These are phyloP conservation scores for Hirschioporus abietinus DNA, from an alignment of 768 basidiomycete genomes.

Conservation along the genomic window DNA sequence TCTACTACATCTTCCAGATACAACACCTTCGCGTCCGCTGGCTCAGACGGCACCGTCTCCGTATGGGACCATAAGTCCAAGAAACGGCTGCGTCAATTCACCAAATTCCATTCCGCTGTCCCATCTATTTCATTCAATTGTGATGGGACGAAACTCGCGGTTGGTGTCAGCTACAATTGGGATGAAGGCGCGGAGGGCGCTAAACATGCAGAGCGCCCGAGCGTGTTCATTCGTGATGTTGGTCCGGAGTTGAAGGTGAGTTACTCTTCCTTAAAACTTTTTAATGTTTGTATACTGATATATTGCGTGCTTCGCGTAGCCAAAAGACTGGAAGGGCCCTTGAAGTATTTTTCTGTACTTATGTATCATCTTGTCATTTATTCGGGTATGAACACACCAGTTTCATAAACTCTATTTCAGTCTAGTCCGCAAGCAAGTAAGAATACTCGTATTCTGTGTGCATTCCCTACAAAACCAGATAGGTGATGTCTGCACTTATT, in stretches of 20 bases:
- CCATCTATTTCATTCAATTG: slow-evolving; percentile 77
- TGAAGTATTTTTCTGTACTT: not conserved
- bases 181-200: slow-evolving; percentile 77
- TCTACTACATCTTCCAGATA: slow-evolving; percentile 39
- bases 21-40: slow-evolving; percentile 94
- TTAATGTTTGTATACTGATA: not conserved
- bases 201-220: slow-evolving; percentile 58
- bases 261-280: slow-evolving; percentile 3
- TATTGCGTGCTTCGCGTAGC: slow-evolving; percentile 13
- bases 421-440: not conserved
- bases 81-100: slow-evolving; percentile 89
- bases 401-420: not conserved
- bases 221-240: slow-evolving; percentile 54
- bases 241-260: slow-evolving; percentile 78
- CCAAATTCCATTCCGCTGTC: slow-evolving; percentile 71
- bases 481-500: too few relatives aligned
- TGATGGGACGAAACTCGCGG: slow-evolving; percentile 75
- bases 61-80: slow-evolving; percentile 98
- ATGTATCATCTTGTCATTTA: not conserved
- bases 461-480: too few relatives aligned
- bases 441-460: too few relatives aligned
- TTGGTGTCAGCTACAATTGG: slow-evolving; percentile 88
- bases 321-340: slow-evolving; percentile 22
- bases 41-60: slow-evolving; percentile 89
- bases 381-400: not conserved